Base-by-base conservation (phyloP, 768 basidiomycete genomes). In the Agrocybe pediades region DNA sequence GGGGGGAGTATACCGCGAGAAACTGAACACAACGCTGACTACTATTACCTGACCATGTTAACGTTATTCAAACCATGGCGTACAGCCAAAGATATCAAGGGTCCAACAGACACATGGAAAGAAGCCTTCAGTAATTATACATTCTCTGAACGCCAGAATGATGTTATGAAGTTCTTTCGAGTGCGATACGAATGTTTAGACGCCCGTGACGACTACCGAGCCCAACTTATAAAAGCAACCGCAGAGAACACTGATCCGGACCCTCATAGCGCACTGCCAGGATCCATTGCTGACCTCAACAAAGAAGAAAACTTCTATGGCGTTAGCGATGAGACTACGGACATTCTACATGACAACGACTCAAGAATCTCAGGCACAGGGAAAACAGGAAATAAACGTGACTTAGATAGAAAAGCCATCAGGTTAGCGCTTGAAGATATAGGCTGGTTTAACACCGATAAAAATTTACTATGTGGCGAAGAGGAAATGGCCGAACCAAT, bases 181-280 rank as follows among this genome's bases (percentile, higher is more conserved):
- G 33, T 73, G 2, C 2, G 45, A 42, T 72, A 74, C 59, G 71
- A 75, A 51, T 73, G 72, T 47, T 41, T 68, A 3, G 70, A 73
- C 63, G 63, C 67, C 1, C 27, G 65, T 25, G 71, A 75, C 58
- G 70, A 72, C 46, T 71, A 55, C 54, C 25, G n/a, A 17, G 9
- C 24, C 11, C 23, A 46, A 43, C 41, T 17, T n/a, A 17, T 9
- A 15, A 8, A 43, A 43, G 25, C 17, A 19, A 43, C 11, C 3
- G 41, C 41, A 20, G 41, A 9, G 11, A 24, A 43, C 7, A 11
- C 13, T 24, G 25, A 43, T 6, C 11, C 25, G 20, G 8, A 19
- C 20, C 7, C 40, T 9, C 19, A 39, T n/a, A n/a, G 13, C 50
- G 46, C 19, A 29, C 50, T 21, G 16, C 29, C 9, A 5, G 49